phyloP scores from a whole-genome alignment of 73 alveolate genomes.

The Chromera velia region DNA sequence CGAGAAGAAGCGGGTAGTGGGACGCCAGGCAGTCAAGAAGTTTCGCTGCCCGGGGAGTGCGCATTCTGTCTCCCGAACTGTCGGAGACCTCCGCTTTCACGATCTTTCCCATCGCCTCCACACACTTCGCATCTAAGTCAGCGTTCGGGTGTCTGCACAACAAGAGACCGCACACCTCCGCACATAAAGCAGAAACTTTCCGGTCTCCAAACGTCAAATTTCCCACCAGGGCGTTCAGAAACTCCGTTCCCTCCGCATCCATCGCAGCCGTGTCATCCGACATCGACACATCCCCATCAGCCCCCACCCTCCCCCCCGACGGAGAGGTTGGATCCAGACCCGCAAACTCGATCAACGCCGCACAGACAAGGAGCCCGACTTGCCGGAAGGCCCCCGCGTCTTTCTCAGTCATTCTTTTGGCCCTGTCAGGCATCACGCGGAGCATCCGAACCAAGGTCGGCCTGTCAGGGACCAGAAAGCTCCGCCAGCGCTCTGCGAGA shows the following conservation, averaged over 20 bases:
- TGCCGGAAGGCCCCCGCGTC: not conserved
- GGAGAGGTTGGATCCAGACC: not conserved
- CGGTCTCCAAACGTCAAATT: not conserved
- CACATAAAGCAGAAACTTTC: too few species aligned
- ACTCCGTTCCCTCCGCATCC: not conserved
- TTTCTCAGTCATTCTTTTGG: too few species aligned
- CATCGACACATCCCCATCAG: not conserved
- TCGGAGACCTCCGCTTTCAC: not conserved
- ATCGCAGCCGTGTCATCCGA: too few species aligned
- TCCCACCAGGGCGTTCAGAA: not conserved
- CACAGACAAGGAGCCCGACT: not conserved
- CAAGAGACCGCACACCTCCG: not conserved
- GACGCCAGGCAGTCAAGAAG: not conserved
- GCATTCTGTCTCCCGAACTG: too few species aligned
- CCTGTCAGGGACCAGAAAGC: not conserved
- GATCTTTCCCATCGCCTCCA: not conserved
- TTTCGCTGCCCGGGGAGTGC: too few species aligned
- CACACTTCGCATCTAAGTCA: too few species aligned
- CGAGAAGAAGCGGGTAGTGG: not conserved
- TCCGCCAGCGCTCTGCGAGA: not conserved
- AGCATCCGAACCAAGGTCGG: not conserved
- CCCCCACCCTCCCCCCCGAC: not conserved
- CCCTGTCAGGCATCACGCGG: too few species aligned
- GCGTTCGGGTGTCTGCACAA: not conserved
- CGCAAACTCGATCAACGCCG: not conserved